phyloP scores from a whole-genome alignment of 306 rosid genomes.

The Pachyrhizus erosus region DNA sequence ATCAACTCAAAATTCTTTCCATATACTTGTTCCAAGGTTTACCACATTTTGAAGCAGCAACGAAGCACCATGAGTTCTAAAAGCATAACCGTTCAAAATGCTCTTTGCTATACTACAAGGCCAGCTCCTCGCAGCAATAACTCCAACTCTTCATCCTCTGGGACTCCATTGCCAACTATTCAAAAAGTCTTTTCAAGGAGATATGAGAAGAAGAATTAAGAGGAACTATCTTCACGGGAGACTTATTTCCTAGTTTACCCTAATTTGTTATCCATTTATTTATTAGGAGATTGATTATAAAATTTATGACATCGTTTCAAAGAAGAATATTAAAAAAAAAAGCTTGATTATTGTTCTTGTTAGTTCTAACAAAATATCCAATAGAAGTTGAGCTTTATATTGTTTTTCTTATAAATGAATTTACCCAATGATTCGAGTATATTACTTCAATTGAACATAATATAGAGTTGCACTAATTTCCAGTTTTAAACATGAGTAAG shows the following conservation, averaged over 20 bases:
- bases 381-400: too few species aligned
- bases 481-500: not conserved
- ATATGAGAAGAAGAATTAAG: not conserved
- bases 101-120: not conserved
- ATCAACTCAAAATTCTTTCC: not conserved
- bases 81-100: not conserved
- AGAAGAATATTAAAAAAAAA: not conserved
- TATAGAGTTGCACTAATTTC: too few species aligned
- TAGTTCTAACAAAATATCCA: too few species aligned
- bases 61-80: not conserved
- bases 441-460: not conserved
- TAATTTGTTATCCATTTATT: not conserved
- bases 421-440: not conserved
- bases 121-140: not conserved
- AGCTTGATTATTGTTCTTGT: not conserved
- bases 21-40: not conserved
- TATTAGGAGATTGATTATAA: not conserved
- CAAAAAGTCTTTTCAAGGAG: not conserved
- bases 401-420: not conserved
- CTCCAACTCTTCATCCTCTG: slow-evolving; percentile 3
- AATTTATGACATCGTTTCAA: not conserved
- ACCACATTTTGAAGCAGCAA: not conserved
- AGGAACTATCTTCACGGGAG: not conserved
- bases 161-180: not conserved
- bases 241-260: not conserved